Percentiles rank a stretch among this genome's conserved stretches.
Evolutionary conservation across 169 alveolate genomes (phyloP).

Genomic region (Theileria luwenshuni): DNA sequence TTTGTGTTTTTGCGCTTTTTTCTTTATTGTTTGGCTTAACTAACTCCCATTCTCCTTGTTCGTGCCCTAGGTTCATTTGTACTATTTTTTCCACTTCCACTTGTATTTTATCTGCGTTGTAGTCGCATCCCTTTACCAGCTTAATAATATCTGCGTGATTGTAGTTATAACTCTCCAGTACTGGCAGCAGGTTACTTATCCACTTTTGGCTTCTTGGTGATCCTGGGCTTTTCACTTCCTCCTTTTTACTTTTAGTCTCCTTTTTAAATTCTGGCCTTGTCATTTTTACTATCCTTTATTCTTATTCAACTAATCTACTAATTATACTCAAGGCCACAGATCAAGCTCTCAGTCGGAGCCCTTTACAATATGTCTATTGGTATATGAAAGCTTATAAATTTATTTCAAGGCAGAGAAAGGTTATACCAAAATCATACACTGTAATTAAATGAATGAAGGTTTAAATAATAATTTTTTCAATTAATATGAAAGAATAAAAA

Average conservation of each 20-base stretch:
- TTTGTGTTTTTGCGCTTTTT: neutral
- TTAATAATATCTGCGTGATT: conserved; percentile 49
- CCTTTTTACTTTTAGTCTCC: conserved; percentile 18
- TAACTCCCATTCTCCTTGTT: conserved; percentile 69
- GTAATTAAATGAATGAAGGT: no score
- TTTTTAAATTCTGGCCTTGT: conserved; percentile 24
- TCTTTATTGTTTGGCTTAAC: conserved; percentile 42
- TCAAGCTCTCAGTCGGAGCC: no score
- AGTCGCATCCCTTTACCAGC: conserved; percentile 61
- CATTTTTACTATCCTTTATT: conserved; percentile 49
- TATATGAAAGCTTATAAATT: no score
- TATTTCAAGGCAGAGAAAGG: no score
- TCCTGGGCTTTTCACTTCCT: conserved; percentile 47
- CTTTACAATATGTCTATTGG: no score
- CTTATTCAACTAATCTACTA: no score
- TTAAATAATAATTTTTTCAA: no score
- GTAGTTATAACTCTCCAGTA: conserved; percentile 63
- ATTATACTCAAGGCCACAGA: no score
- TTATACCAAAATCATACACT: no score
- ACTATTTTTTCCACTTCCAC: conserved; percentile 62
- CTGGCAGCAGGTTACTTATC: conserved; percentile 62
- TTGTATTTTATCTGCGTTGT: conserved; percentile 67
- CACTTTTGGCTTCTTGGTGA: conserved; percentile 70
- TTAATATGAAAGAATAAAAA: no score
- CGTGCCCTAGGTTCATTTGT: conserved; percentile 65